Percentiles rank a stretch among this genome's conserved stretches.
phyloP scores from a whole-genome alignment of 257 asterid species.

The Voacanga thouarsii region DNA sequence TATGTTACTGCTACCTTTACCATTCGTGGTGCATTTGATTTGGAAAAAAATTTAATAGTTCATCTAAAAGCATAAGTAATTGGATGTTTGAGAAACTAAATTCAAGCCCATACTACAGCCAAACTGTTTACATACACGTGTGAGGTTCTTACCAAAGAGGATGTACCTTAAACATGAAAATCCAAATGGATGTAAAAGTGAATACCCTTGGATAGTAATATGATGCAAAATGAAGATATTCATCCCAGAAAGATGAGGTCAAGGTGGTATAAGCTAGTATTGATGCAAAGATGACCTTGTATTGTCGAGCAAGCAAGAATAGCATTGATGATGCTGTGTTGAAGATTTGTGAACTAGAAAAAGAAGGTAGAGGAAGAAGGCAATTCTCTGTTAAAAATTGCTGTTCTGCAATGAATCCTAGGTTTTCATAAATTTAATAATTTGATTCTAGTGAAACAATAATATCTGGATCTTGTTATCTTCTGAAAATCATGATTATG shows the following conservation, averaged over 20 bases:
- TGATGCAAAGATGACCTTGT: background rate
- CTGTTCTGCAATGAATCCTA: background rate
- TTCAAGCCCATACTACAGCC: background rate
- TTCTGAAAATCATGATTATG: background rate
- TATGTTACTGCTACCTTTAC: background rate
- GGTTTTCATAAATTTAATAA: background rate
- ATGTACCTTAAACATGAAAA: background rate
- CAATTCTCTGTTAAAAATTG: background rate
- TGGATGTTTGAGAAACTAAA: background rate
- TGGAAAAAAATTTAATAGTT: background rate
- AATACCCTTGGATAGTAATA: background rate
- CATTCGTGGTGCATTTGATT: background rate
- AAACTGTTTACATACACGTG: background rate
- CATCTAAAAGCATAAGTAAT: background rate
- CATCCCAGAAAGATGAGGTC: background rate
- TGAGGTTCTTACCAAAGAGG: background rate
- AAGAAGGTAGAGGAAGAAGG: background rate
- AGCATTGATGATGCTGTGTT: background rate
- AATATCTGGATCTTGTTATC: background rate
- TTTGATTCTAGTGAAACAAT: background rate
- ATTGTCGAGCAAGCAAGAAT: background rate
- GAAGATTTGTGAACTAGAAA: background rate
- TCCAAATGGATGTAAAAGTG: background rate
- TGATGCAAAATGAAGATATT: background rate
- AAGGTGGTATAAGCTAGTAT: background rate